A percentile compares a stretch with the other conserved stretches of the same genome.
Evolutionary conservation across 306 rosid genomes (phyloP).

Genomic region (Glycyrrhiza uralensis): DNA sequence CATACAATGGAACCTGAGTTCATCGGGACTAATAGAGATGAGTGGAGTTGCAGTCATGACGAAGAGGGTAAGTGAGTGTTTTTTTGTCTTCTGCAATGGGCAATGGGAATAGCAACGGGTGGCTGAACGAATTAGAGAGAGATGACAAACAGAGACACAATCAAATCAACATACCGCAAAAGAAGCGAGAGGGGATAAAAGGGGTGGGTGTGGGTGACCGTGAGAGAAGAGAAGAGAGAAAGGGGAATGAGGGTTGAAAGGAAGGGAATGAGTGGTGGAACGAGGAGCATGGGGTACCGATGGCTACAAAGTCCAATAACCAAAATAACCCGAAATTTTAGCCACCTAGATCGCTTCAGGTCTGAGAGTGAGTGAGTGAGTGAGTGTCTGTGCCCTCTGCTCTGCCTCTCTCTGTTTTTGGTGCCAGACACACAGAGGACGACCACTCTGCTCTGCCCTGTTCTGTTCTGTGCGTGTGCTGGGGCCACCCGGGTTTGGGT

Average conservation of each 20-base stretch:
- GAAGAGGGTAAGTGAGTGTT: conserved; percentile 31
- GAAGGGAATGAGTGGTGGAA: conserved; percentile 32
- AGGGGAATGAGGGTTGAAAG: not conserved
- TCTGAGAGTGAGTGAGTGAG: not conserved
- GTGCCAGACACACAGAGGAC: not conserved
- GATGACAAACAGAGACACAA: not conserved
- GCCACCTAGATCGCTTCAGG: conserved; percentile 32
- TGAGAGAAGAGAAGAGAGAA: conserved; percentile 1
- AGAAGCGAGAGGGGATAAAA: not conserved
- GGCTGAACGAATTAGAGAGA: conserved; percentile 6
- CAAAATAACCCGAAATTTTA: conserved; percentile 17
- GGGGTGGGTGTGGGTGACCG: not conserved
- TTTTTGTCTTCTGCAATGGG: too few species aligned
- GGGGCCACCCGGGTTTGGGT: not conserved
- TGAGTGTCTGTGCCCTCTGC: not conserved
- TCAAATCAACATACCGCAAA: not conserved
- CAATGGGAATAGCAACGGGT: not conserved
- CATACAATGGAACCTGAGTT: conserved; percentile 78
- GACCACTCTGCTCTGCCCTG: not conserved
- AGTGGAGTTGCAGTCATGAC: conserved; percentile 57
- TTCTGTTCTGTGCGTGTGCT: not conserved
- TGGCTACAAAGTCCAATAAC: conserved; percentile 30
- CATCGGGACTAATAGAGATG: conserved; percentile 70
- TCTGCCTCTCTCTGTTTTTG: not conserved
- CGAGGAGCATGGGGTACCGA: conserved; percentile 43